Percentiles rank a stretch among this genome's conserved stretches.
phyloP scores from a whole-genome alignment of 2,329 filamentous ascomycete species.

The Pseudogymnoascus sp. region DNA sequence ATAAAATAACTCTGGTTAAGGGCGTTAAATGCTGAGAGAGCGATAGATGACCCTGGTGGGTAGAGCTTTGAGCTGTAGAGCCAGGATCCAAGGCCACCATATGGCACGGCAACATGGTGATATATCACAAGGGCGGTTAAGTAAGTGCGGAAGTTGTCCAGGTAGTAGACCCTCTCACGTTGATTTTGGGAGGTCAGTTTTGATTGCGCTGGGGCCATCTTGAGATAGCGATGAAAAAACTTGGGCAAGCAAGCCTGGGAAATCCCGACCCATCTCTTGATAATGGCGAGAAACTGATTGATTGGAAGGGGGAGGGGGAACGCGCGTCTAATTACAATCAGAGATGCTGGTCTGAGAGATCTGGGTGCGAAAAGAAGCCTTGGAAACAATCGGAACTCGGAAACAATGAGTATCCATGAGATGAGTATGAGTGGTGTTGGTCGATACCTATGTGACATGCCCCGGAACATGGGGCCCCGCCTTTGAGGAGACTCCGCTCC shows the following conservation, averaged over 20 bases:
- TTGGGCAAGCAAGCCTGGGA: background rate
- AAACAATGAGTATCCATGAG: background rate
- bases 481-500: background rate
- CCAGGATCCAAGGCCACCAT: constrained; percentile 11
- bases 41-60: background rate
- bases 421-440: background rate
- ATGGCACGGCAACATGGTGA: constrained; percentile 11
- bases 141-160: constrained; percentile 6
- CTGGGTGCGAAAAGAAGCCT: background rate
- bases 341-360: background rate
- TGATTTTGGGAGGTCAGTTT: background rate
- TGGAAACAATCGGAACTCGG: background rate
- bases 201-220: background rate
- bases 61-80: constrained; percentile 8
- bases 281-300: background rate
- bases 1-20: constrained; percentile 13
- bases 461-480: background rate
- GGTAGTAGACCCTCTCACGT: background rate
- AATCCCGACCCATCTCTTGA: background rate
- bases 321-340: too few relatives aligned
- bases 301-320: background rate
- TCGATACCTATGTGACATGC: background rate
- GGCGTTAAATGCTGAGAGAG: constrained; percentile 11
- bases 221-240: background rate
- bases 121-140: constrained; percentile 11